phyloP scores from a whole-genome alignment of 2,329 filamentous ascomycete species.

The Sporothrix luriei region DNA sequence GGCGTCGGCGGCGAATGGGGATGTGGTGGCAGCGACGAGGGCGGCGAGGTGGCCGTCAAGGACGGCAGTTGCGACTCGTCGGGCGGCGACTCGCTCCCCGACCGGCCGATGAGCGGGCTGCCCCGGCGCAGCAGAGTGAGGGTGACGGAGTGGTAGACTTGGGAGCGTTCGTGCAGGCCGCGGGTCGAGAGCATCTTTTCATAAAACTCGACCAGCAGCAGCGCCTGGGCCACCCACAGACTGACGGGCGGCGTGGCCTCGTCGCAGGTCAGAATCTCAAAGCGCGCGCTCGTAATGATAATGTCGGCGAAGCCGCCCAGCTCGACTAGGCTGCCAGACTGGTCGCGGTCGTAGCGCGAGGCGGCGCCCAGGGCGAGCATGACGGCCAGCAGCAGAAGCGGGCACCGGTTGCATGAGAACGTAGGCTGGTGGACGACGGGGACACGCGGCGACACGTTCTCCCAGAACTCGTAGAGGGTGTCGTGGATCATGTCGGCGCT shows the following conservation, averaged over 20 bases:
- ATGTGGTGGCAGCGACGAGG: neutral
- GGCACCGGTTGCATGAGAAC: slow-evolving; percentile 78
- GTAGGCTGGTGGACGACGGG: slow-evolving; percentile 88
- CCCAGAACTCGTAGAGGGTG: slow-evolving; percentile 86
- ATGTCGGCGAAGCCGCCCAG: slow-evolving; percentile 57
- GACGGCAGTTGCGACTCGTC: slow-evolving; percentile 49
- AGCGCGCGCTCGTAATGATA: slow-evolving; percentile 72
- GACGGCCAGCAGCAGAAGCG: slow-evolving; percentile 73
- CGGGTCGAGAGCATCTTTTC: slow-evolving; percentile 90
- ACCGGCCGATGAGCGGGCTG: slow-evolving; percentile 79
- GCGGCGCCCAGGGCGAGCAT: slow-evolving; percentile 85
- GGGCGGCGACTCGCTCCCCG: slow-evolving; percentile 76
- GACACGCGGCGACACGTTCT: slow-evolving; percentile 79
- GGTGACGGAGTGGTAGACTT: slow-evolving; percentile 86
- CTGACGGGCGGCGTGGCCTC: slow-evolving; percentile 83
- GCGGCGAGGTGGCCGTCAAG: neutral
- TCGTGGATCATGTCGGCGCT: slow-evolving; percentile 81
- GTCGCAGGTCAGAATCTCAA: slow-evolving; percentile 79
- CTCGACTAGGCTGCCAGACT: slow-evolving; percentile 52
- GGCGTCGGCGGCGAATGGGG: slow-evolving; percentile 26
- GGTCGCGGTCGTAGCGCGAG: slow-evolving; percentile 67
- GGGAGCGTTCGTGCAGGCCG: slow-evolving; percentile 79
- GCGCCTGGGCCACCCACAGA: slow-evolving; percentile 83
- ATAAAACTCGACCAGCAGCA: slow-evolving; percentile 82
- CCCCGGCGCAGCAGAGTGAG: slow-evolving; percentile 82